These are phyloP conservation scores for Metahyphopichia silvanorum DNA, from an alignment of 805 yeast species.

Conservation along the genomic window DNA sequence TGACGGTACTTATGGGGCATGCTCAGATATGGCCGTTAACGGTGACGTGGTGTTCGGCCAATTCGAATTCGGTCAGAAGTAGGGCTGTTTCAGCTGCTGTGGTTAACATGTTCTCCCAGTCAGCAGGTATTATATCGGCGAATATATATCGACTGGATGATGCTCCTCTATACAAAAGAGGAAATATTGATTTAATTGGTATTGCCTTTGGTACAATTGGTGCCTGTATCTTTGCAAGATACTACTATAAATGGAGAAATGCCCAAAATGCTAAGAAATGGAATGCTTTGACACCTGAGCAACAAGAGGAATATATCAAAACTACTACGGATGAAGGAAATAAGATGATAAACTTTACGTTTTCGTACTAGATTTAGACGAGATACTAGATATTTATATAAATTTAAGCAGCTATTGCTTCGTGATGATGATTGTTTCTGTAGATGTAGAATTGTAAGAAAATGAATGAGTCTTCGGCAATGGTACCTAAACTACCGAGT, in stretches of 20 bases:
- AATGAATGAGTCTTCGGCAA: conserved; percentile 64
- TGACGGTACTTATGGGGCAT: conserved; percentile 37
- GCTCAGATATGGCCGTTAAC: conserved; percentile 54
- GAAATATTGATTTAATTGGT: conserved; percentile 45
- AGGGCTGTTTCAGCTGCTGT: conserved; percentile 65
- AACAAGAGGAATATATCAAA: conserved; percentile 44
- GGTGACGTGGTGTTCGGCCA: conserved; percentile 60
- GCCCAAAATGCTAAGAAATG: conserved; percentile 44
- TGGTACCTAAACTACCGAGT: conserved; percentile 75
- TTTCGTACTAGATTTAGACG: conserved; percentile 1
- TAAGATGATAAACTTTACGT: conserved; percentile 15
- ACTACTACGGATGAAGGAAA: conserved; percentile 53
- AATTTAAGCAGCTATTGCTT: conserved; percentile 1
- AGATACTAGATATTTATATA: too few relatives aligned
- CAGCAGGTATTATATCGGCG: conserved; percentile 50
- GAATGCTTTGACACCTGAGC: conserved; percentile 48
- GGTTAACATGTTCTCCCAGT: conserved; percentile 62
- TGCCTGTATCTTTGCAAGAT: conserved; percentile 24
- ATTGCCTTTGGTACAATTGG: conserved; percentile 29
- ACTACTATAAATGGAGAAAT: conserved; percentile 42
- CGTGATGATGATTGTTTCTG: conserved; percentile 25
- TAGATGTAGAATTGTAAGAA: conserved; percentile 67
- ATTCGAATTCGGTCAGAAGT: conserved; percentile 59
- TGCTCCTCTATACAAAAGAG: conserved; percentile 56
- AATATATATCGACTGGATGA: conserved; percentile 59